phyloP scores from a whole-genome alignment of 129 eudicot genomes.

The Chrysanthemum lavandulifolium region DNA sequence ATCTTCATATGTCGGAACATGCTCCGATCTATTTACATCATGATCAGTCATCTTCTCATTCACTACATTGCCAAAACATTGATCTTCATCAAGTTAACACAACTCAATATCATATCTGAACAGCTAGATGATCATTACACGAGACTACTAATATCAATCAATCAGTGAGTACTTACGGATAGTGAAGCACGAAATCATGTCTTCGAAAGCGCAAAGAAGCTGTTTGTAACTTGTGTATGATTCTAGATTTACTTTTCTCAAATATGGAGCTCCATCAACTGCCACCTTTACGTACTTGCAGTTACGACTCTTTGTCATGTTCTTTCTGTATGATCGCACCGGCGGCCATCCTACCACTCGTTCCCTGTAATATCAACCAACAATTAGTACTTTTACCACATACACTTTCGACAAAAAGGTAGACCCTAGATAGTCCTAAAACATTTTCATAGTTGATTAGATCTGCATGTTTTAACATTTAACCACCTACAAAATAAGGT shows the following conservation, averaged over 20 bases:
- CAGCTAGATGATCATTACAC: neutral
- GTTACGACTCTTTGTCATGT: slow-evolving; percentile 31
- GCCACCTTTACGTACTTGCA: slow-evolving; percentile 84
- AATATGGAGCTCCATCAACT: slow-evolving; percentile 85
- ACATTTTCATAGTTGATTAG: too few species aligned
- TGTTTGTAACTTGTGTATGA: slow-evolving; percentile 49
- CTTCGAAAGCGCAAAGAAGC: slow-evolving; percentile 49
- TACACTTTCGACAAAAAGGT: neutral
- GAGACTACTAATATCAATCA: too few species aligned
- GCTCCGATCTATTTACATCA: slow-evolving; percentile 48
- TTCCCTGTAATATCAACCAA: slow-evolving; percentile 42
- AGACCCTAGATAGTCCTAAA: too few species aligned
- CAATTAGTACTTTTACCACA: neutral
- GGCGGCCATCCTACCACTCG: slow-evolving; percentile 98
- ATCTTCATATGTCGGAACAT: slow-evolving; percentile 83
- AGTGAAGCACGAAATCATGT: slow-evolving; percentile 55
- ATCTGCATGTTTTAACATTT: too few species aligned
- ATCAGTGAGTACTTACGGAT: slow-evolving; percentile 28
- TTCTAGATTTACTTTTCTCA: slow-evolving; percentile 71
- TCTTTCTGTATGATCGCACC: slow-evolving; percentile 63
- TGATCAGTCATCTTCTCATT: slow-evolving; percentile 62
- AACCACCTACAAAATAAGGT: too few species aligned
- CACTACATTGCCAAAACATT: slow-evolving; percentile 24
- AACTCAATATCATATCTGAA: neutral
- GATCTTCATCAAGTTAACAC: neutral